Conservation (phyloP, 306 rosid species). For the Astragalus glycyphyllos region DNA sequence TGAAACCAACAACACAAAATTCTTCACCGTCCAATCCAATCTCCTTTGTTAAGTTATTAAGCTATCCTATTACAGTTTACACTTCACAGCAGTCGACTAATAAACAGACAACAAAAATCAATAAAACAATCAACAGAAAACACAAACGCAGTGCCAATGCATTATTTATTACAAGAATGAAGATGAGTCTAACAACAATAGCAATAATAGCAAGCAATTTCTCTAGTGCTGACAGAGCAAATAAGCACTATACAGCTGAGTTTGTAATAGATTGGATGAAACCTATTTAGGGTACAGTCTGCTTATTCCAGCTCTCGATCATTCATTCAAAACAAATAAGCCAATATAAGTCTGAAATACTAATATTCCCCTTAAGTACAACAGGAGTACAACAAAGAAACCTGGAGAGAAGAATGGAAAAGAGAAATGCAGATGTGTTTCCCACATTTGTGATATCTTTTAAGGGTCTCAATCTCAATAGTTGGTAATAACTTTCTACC, state of each 20-base stretch:
- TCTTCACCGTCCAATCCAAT: slow-evolving; percentile 19
- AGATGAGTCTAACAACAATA: slow-evolving; percentile 13
- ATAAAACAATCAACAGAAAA: slow-evolving; percentile 33
- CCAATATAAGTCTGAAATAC: slow-evolving; percentile 4
- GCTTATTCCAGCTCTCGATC: slow-evolving; percentile 4
- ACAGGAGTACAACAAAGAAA: neutral
- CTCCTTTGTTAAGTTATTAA: neutral
- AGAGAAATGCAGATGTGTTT: too few relatives aligned
- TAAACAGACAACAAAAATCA: slow-evolving; percentile 34
- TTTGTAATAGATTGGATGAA: slow-evolving; percentile 7
- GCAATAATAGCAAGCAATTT: slow-evolving; percentile 22
- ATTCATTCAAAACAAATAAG: slow-evolving; percentile 26
- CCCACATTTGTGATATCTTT: slow-evolving; percentile 7
- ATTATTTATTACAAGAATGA: neutral
- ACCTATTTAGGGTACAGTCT: neutral
- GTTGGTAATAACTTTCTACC: slow-evolving; percentile 13
- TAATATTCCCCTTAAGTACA: slow-evolving; percentile 4
- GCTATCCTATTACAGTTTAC: slow-evolving; percentile 27
- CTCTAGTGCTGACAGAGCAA: slow-evolving; percentile 14
- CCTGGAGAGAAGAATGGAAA: slow-evolving; percentile 6
- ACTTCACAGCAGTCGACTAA: slow-evolving; percentile 20
- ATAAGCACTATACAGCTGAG: slow-evolving; percentile 3
- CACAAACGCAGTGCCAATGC: slow-evolving; percentile 18
- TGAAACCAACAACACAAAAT: slow-evolving; percentile 51
- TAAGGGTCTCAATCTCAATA: neutral